phyloP scores from a whole-genome alignment of 805 yeast genomes.

The Sugiyamaella boreocaroliniensis region DNA sequence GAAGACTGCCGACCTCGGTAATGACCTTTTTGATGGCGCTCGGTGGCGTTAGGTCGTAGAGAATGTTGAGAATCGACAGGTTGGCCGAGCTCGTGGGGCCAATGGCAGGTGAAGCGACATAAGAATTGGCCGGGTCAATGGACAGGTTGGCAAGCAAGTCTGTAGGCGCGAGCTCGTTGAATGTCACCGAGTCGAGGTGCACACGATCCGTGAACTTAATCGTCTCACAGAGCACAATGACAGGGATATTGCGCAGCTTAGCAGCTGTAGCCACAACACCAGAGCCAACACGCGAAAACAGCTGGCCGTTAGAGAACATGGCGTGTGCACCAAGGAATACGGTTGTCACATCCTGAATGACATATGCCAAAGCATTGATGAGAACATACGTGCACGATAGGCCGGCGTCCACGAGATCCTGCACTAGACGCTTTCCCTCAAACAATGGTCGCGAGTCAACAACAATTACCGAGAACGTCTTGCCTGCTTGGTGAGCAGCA shows the following conservation, averaged over 20 bases:
- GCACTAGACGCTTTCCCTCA: slow-evolving; percentile 80
- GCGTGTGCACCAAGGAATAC: slow-evolving; percentile 96
- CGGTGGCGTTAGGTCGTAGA: slow-evolving; percentile 94
- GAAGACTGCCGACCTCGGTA: slow-evolving; percentile 92
- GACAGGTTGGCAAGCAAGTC: slow-evolving; percentile 28
- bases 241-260: slow-evolving; percentile 82
- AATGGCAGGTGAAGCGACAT: slow-evolving; percentile 17
- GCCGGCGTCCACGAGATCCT: slow-evolving; percentile 53
- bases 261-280: slow-evolving; percentile 91
- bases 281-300: slow-evolving; percentile 91
- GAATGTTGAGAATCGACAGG: slow-evolving; percentile 70
- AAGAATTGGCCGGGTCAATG: slow-evolving; percentile 21
- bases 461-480: slow-evolving; percentile 68
- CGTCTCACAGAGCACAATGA: slow-evolving; percentile 90
- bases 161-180: slow-evolving; percentile 59
- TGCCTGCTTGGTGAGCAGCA: slow-evolving; percentile 55
- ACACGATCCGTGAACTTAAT: slow-evolving; percentile 92
- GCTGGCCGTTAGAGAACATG: slow-evolving; percentile 88
- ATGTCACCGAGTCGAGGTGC: slow-evolving; percentile 91
- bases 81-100: slow-evolving; percentile 27
- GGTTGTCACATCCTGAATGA: slow-evolving; percentile 79
- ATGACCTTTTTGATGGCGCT: slow-evolving; percentile 88
- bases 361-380: slow-evolving; percentile 70
- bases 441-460: slow-evolving; percentile 92
- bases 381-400: slow-evolving; percentile 72